These are phyloP conservation scores for Fusarium duplospermum DNA, from an alignment of 2,329 filamentous ascomycete species.

Conservation along the genomic window DNA sequence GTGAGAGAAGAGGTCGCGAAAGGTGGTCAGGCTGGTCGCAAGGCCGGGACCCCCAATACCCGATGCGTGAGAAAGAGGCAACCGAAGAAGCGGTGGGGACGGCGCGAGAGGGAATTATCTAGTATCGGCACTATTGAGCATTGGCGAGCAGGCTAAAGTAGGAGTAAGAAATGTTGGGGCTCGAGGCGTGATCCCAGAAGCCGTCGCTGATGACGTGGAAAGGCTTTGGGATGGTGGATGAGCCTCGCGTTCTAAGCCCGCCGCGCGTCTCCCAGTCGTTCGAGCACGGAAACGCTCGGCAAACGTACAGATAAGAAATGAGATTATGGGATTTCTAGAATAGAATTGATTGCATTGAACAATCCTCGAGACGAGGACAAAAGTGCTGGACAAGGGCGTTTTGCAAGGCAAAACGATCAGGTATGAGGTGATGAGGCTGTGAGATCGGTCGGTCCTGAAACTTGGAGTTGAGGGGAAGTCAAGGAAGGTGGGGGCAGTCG, in stretches of 20 bases:
- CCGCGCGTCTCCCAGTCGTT: background rate
- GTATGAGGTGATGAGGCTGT: constrained; percentile 15
- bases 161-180: background rate
- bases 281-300: background rate
- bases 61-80: constrained; percentile 14
- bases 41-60: constrained; percentile 25
- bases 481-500: constrained; percentile 11
- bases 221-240: constrained; percentile 5
- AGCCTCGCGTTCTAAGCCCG: constrained; percentile 1
- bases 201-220: constrained; percentile 19
- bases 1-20: constrained; percentile 37
- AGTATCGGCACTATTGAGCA: background rate
- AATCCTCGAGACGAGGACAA: background rate
- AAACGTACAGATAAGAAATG: background rate
- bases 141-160: constrained; percentile 4
- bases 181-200: constrained; percentile 3
- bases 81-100: constrained; percentile 4
- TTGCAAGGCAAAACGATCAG: background rate
- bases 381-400: background rate
- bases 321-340: background rate
- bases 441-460: constrained; percentile 19
- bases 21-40: constrained; percentile 36
- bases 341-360: background rate
- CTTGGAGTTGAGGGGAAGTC: constrained; percentile 38
- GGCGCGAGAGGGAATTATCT: constrained; percentile 11